Evolutionary conservation across 2,329 filamentous ascomycete genomes (phyloP).

Genomic region (Didymellaceae sp.): DNA sequence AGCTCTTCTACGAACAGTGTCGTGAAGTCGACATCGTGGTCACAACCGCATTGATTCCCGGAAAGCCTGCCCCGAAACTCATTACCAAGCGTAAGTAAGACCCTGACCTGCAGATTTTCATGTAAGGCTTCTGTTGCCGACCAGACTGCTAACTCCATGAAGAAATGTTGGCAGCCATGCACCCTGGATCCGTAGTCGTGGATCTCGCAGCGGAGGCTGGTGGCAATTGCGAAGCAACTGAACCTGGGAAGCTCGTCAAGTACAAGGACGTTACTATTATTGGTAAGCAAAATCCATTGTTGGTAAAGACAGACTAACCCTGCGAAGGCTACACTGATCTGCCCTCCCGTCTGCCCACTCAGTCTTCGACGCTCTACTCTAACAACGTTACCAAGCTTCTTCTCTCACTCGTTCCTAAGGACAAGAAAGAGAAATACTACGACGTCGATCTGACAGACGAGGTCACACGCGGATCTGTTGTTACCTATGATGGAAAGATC

Average conservation of each 20-base stretch:
- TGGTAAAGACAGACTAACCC: neutral
- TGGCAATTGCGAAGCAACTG: slow-evolving; percentile 84
- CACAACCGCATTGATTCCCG: slow-evolving; percentile 90
- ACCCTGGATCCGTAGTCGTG: slow-evolving; percentile 85
- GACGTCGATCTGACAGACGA: slow-evolving; percentile 83
- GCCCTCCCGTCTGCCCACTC: slow-evolving; percentile 83
- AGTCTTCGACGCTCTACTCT: slow-evolving; percentile 88
- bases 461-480: slow-evolving; percentile 83
- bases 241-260: slow-evolving; percentile 71
- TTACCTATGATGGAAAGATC: slow-evolving; percentile 78
- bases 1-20: slow-evolving; percentile 85
- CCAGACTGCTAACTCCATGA: neutral
- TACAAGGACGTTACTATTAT: slow-evolving; percentile 85
- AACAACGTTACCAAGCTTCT: slow-evolving; percentile 93
- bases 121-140: too few relatives aligned
- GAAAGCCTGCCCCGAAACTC: slow-evolving; percentile 79
- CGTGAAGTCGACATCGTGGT: slow-evolving; percentile 91
- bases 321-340: slow-evolving; percentile 76
- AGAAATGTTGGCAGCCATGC: slow-evolving; percentile 80
- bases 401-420: slow-evolving; percentile 78
- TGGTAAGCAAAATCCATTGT: slow-evolving; percentile 58
- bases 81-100: slow-evolving; percentile 67
- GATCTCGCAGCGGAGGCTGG: slow-evolving; percentile 88
- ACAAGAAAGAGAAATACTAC: slow-evolving; percentile 79
- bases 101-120: too few relatives aligned